Evolutionary conservation across 2,329 filamentous ascomycete genomes (phyloP).

Genomic region (Phaeosphaeriaceae sp.): DNA sequence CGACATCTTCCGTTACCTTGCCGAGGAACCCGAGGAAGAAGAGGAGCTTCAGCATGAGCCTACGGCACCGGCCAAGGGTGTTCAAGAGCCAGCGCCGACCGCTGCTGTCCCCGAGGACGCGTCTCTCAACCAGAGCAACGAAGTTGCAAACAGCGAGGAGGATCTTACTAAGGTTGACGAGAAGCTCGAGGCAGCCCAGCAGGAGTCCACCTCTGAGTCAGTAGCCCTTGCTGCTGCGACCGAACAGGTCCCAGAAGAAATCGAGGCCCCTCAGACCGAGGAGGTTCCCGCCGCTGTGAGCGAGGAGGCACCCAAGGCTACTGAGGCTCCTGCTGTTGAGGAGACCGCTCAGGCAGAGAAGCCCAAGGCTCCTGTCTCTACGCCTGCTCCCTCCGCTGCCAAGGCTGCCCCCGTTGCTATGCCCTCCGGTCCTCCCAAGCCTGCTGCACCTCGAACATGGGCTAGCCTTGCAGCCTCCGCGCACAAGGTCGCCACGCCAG

Average conservation of each 20-base stretch:
- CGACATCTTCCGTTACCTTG: constrained; percentile 94
- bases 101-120: constrained; percentile 40
- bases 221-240: constrained; percentile 45
- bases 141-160: constrained; percentile 53
- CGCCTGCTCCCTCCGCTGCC: constrained; percentile 59
- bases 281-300: constrained; percentile 47
- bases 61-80: constrained; percentile 35
- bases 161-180: constrained; percentile 66
- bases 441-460: constrained; percentile 70
- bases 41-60: constrained; percentile 50
- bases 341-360: constrained; percentile 58
- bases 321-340: constrained; percentile 35
- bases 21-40: constrained; percentile 79
- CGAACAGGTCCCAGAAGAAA: constrained; percentile 43
- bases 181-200: constrained; percentile 68
- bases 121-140: constrained; percentile 39
- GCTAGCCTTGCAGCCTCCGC: constrained; percentile 70
- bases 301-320: constrained; percentile 47
- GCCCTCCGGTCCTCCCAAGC: constrained; percentile 65
- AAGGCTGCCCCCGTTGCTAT: constrained; percentile 64
- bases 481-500: constrained; percentile 52
- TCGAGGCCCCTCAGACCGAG: constrained; percentile 48
- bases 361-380: constrained; percentile 68
- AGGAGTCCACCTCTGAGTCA: constrained; percentile 37
- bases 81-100: constrained; percentile 51